phyloP scores from a whole-genome alignment of 805 yeast species.

The Saccharomycopsis malanga region DNA sequence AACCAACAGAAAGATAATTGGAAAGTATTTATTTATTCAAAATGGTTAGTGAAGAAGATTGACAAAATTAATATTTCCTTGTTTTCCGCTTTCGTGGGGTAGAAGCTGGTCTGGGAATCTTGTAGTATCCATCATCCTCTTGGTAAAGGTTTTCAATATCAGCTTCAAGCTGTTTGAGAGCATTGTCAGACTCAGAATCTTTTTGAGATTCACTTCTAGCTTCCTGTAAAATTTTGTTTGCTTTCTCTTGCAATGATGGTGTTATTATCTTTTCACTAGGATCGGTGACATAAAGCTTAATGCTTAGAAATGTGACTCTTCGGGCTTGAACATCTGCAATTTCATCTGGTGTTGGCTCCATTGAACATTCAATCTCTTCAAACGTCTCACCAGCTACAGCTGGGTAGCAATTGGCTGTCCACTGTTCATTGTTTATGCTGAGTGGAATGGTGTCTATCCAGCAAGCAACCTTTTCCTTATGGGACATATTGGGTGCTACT shows the following conservation, averaged over 20 bases:
- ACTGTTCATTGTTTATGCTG: constrained; percentile 25
- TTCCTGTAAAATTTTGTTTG: not conserved
- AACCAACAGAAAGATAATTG: too few species aligned
- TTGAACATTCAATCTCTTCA: constrained; percentile 24
- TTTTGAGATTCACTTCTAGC: too few species aligned
- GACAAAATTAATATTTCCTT: constrained; percentile 6
- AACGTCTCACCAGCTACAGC: constrained; percentile 32
- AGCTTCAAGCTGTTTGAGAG: too few species aligned
- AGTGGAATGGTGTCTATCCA: constrained; percentile 62
- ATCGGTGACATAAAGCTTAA: constrained; percentile 31
- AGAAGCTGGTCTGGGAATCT: constrained; percentile 3
- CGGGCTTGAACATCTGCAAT: constrained; percentile 48
- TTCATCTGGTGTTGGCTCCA: constrained; percentile 36
- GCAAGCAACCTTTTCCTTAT: constrained; percentile 52
- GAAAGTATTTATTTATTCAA: too few species aligned
- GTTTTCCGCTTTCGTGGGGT: constrained; percentile 18
- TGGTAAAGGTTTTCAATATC: too few species aligned
- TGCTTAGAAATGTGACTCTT: constrained; percentile 40
- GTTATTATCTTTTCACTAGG: constrained; percentile 15
- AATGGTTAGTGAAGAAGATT: too few species aligned
- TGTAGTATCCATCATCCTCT: too few species aligned
- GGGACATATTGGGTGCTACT: constrained; percentile 54
- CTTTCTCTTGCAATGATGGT: constrained; percentile 3
- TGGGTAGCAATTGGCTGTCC: constrained; percentile 44
- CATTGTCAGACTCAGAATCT: too few species aligned